Base-by-base conservation (phyloP, 306 rosid species). In the Vicia villosa region DNA sequence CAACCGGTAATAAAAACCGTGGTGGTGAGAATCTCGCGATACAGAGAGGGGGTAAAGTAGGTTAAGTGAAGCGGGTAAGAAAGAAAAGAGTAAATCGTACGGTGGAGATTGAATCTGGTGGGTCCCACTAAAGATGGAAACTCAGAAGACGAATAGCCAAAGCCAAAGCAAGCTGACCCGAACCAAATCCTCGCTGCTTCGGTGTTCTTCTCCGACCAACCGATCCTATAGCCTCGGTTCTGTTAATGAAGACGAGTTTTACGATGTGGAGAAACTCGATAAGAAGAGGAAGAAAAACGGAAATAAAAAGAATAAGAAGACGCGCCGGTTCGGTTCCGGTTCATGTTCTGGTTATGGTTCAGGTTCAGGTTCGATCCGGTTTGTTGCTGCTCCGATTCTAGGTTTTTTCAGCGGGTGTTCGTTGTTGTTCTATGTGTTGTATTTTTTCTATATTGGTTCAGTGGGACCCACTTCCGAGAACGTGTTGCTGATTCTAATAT, bases 121-220 rank as follows among this genome's bases (percentile, higher is more conserved):
- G 63, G 57, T 6, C 45, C 46, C 63, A 55, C 30, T 13, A 15
- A 17, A 24, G 16, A 92, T 92, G 96, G 98, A 92, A 78, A 70
- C 85, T 66, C 90, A 79, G 32, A 65, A 66, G 26, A 74, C n/a
- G 9, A 62, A 65, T 73, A 84, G 85, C 74, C 92, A 71, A 77
- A 84, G 85, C 74, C 92, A 71, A 77, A 73, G 86, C 73, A 92
- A 87, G 74, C 96, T 92, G 50, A 82, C 93, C 61, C 85, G 98
- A 66, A 88, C 93, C 60, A 81, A 90, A 59, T 92, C 96, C 20
- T 89, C 95, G 4, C 83, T 92, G 20, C 98, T 87, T 40, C 93
- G 98, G 36, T 76, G 74, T 26, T 92, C 92, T 5, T 92, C 98
- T 0, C 91, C 96, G 5, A 92, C 95, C 32, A 76, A 83, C 75